Base-by-base conservation (phyloP, 1,284 basidiomycete genomes). In the Cutaneotrichosporon mucoides region DNA sequence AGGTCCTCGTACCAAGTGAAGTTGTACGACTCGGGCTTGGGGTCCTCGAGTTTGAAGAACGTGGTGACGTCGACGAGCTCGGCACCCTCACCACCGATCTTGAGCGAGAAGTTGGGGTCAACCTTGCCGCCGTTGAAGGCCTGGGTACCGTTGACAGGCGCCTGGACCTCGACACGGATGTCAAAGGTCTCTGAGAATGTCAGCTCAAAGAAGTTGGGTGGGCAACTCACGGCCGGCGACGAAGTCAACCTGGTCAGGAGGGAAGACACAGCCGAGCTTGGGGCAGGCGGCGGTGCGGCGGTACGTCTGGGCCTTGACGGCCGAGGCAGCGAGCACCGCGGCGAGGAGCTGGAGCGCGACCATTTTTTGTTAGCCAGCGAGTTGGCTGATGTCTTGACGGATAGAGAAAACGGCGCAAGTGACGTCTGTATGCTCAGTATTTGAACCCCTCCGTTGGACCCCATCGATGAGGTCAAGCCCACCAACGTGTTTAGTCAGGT, bases 81-180 rank as follows among this genome's bases (percentile, higher is more conserved):
- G 15, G 62, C 64, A 24, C 70, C 68, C 55, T 70, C 49, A 33
- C 66, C 71, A 40, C 62, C 67, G 55, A 80, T 75, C 53, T 66
- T 68, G 55, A 81, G 60, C 34, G 63, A 53, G 54, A 79, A 79
- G 48, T 71, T 68, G 5, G 64, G 42, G 65, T 69, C 62, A 37
- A 72, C 69, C 6, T 62, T 60, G 55, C 79, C 79, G 55, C 67
- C 65, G 71, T 79, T 78, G 67, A 68, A 79, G 2, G 79, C 73
- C 60, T 76, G 70, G 3, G 75, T 66, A 15, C 79, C 79, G 63
- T 79, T 79, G 12, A 73, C 67, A 7, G 79, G 79, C 1, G 79
- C 79, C 59, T 80, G 79, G 6, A 79, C 73, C 66, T 79, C 73
- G 44, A 71, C 56, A 11, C 73, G 69, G 59, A 76, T 73, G 65